Percentiles rank a stretch among this genome's conserved stretches.
These are phyloP conservation scores for Trametes pubescens DNA, from an alignment of 1,284 basidiomycete species.

Conservation along the genomic window DNA sequence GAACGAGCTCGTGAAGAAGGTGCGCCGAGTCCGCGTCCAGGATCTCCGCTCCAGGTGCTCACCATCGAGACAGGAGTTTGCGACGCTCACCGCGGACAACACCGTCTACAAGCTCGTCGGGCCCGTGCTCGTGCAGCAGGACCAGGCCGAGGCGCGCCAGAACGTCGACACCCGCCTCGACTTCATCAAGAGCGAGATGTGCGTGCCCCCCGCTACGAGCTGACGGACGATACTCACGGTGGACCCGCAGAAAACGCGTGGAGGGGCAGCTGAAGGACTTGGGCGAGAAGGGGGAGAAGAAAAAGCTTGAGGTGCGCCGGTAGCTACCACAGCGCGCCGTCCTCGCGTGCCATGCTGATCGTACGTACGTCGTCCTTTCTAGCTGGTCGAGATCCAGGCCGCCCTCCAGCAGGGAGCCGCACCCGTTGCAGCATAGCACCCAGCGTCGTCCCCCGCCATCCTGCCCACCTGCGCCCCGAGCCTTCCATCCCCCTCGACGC, in stretches of 20 bases:
- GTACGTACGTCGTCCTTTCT: conserved; percentile 7
- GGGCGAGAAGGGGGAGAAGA: conserved; percentile 77
- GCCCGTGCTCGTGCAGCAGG: conserved; percentile 91
- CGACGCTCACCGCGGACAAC: conserved; percentile 78
- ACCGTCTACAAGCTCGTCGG: conserved; percentile 94
- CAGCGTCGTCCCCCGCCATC: not conserved
- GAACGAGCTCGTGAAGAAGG: conserved; percentile 94
- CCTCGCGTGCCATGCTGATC: not conserved
- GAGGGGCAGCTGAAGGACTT: conserved; percentile 83
- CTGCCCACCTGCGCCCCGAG: not conserved
- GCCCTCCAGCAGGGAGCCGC: conserved; percentile 54
- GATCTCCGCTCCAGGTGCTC: not conserved
- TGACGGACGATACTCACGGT: not conserved
- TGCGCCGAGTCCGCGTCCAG: conserved; percentile 37
- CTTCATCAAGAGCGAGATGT: conserved; percentile 94
- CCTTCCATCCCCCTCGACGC: not conserved
- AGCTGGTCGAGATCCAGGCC: conserved; percentile 74
- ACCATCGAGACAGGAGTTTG: conserved; percentile 76
- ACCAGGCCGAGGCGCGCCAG: conserved; percentile 85
- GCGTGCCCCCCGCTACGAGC: conserved; percentile 42
- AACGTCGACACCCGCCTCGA: conserved; percentile 94
- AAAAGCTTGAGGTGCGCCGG: conserved; percentile 77
- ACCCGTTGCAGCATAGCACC: conserved; percentile 23
- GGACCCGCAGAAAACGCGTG: conserved; percentile 70
- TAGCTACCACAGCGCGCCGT: not conserved